phyloP scores from a whole-genome alignment of 257 asterid genomes.

The Jaltomata sinuosa region DNA sequence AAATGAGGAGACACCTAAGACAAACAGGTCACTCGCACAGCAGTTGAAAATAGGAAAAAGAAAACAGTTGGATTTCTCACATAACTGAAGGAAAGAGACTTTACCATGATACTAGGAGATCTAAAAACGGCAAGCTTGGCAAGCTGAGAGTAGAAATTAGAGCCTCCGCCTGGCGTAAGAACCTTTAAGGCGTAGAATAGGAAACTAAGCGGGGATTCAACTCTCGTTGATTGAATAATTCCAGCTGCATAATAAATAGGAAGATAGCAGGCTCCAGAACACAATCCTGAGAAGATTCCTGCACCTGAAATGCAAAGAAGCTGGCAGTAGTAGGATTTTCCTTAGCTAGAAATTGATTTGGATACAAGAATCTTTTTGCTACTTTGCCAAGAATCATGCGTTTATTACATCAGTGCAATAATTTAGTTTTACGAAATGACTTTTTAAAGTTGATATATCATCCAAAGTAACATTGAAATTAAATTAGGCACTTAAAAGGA shows the following conservation, averaged over 20 bases:
- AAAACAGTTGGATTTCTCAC: neutral
- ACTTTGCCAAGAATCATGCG: no score
- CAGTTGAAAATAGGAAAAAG: neutral
- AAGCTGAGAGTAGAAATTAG: neutral
- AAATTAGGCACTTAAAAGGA: neutral
- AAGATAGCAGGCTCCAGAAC: neutral
- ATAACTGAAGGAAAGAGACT: neutral
- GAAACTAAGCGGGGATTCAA: neutral
- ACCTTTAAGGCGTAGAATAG: neutral
- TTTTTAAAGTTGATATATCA: neutral
- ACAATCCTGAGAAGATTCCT: neutral
- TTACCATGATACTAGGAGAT: neutral
- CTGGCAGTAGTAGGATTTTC: neutral
- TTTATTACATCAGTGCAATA: no score
- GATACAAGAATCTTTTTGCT: neutral
- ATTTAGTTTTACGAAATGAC: neutral
- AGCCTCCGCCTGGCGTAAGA: neutral
- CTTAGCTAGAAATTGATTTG: neutral
- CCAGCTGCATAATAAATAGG: neutral
- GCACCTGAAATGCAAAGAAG: neutral
- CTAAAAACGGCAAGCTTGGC: neutral
- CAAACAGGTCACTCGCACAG: neutral
- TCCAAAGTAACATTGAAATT: neutral
- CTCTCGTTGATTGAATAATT: neutral
- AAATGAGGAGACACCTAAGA: no score